Conservation (phyloP, 129 eudicot species). For the Mikania micrantha region DNA sequence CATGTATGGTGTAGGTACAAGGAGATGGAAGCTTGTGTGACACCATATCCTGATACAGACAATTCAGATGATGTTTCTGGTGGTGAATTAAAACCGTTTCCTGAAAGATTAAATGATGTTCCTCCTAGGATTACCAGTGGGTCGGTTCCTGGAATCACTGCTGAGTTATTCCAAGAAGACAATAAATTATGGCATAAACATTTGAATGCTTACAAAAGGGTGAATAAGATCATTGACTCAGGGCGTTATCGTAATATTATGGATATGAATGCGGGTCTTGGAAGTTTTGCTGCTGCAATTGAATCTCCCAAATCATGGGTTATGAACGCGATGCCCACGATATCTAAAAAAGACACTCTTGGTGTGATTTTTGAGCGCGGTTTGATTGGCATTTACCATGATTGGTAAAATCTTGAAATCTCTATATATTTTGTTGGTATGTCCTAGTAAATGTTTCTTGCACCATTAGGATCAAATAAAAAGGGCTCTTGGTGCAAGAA, state of each 20-base stretch:
- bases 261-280: conserved; percentile 74
- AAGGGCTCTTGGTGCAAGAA: background rate
- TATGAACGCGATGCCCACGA: conserved; percentile 66
- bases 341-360: conserved; percentile 47
- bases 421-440: background rate
- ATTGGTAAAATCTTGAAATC: conserved; percentile 35
- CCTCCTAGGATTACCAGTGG: conserved; percentile 51
- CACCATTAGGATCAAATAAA: background rate
- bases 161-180: conserved; percentile 43
- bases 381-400: conserved; percentile 63
- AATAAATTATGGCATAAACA: conserved; percentile 55
- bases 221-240: conserved; percentile 51
- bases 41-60: conserved; percentile 40
- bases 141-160: conserved; percentile 47
- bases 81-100: conserved; percentile 54
- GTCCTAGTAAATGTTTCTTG: background rate
- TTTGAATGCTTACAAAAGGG: conserved; percentile 51
- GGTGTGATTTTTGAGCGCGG: conserved; percentile 57
- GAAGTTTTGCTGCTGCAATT: conserved; percentile 70
- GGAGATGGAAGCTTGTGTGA: conserved; percentile 56
- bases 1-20: conserved; percentile 38
- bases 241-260: conserved; percentile 63
- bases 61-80: conserved; percentile 48
- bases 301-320: conserved; percentile 58
- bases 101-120: conserved; percentile 46